These are phyloP conservation scores for Fagopyrum tataricum DNA, from an alignment of 148 eudicot species.

Conservation along the genomic window DNA sequence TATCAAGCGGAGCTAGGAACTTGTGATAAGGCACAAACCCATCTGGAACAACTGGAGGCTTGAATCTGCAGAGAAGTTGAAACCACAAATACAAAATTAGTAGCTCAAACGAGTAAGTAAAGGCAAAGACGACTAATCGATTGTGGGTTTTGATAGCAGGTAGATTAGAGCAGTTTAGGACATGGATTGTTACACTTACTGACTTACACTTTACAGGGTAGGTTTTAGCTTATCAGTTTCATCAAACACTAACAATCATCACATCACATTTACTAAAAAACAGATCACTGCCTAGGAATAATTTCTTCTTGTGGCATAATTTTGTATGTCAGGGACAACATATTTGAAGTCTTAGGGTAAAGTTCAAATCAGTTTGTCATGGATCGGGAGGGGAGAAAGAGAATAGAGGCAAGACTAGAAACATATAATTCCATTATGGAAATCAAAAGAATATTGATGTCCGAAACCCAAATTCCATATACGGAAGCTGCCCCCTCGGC, in stretches of 20 bases:
- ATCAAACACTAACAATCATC: no score
- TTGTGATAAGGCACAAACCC: slow-evolving; percentile 69
- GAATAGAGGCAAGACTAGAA: not conserved
- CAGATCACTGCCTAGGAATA: not conserved
- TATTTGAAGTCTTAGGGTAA: not conserved
- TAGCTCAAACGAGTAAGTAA: not conserved
- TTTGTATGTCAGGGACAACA: not conserved
- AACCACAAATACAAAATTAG: not conserved
- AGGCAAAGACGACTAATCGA: not conserved
- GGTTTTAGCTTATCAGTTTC: no score
- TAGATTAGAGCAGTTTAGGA: no score
- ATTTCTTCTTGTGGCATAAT: not conserved
- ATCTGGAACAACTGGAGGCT: slow-evolving; percentile 71
- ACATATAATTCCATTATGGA: not conserved
- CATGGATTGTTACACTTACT: no score
- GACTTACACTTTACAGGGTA: no score
- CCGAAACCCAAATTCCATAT: no score
- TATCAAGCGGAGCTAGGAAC: slow-evolving; percentile 59
- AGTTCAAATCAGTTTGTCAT: not conserved
- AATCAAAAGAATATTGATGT: no score
- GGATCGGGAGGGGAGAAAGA: not conserved
- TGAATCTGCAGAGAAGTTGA: slow-evolving; percentile 48
- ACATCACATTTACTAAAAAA: no score
- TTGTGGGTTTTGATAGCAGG: no score
- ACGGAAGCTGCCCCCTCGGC: no score